Conservation (phyloP, 202 grass and related monocot genomes). For the Digitaria exilis region DNA sequence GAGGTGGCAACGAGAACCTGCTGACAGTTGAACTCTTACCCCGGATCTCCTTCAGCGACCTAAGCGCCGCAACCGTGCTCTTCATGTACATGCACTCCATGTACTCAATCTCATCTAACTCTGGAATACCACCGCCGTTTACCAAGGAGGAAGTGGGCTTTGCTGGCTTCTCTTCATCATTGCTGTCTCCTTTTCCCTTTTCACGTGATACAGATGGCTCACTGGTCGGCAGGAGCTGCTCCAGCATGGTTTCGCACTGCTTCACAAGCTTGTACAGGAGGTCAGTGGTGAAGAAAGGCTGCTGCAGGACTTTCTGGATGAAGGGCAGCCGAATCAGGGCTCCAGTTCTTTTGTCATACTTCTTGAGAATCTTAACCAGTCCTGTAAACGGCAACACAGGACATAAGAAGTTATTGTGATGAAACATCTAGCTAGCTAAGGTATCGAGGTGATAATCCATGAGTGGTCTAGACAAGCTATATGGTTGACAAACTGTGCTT, state of each 20-base stretch:
- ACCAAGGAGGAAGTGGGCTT: constrained; percentile 51
- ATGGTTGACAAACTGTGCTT: not conserved
- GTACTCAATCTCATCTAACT: constrained; percentile 85
- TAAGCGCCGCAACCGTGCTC: constrained; percentile 72
- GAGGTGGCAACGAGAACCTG: constrained; percentile 79
- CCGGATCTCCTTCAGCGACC: constrained; percentile 84
- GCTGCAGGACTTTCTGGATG: constrained; percentile 90
- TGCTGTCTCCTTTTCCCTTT: constrained; percentile 40
- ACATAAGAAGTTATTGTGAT: constrained; percentile 4
- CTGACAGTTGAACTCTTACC: constrained; percentile 89
- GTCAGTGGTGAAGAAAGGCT: constrained; percentile 96
- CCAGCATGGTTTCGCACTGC: constrained; percentile 83
- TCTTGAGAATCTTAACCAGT: constrained; percentile 96
- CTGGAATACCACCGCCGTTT: constrained; percentile 48
- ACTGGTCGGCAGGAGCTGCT: constrained; percentile 64
- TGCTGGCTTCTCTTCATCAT: constrained; percentile 28
- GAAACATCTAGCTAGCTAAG: not conserved
- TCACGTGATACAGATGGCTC: constrained; percentile 55
- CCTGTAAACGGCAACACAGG: constrained; percentile 49
- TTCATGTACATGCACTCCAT: constrained; percentile 99
- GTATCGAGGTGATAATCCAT: not conserved
- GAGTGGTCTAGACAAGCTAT: not conserved
- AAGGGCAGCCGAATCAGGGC: constrained; percentile 82
- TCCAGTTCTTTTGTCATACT: constrained; percentile 96
- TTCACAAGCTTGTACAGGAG: constrained; percentile 91